These are phyloP conservation scores for Podaxis carcinomalis DNA, from an alignment of 768 basidiomycete species.

Conservation along the genomic window DNA sequence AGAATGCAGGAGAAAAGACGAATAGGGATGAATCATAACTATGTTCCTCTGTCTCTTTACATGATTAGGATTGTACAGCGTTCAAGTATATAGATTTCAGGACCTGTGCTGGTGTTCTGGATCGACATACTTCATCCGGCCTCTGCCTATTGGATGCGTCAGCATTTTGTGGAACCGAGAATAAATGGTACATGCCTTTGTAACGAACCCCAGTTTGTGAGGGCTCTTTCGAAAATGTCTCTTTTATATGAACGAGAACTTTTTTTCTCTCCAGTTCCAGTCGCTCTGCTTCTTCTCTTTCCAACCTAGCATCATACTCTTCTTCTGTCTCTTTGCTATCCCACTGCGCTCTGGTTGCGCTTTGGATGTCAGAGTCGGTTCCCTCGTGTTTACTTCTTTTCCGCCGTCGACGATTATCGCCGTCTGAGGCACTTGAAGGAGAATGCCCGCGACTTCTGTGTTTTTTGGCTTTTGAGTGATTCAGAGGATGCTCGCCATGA, in stretches of 20 bases:
- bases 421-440: not conserved
- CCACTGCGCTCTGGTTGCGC: not conserved
- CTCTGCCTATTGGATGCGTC: conserved; percentile 39
- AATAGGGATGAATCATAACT: conserved; percentile 15
- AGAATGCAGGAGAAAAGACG: conserved; percentile 15
- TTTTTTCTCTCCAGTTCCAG: conserved; percentile 39
- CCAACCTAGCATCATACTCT: conserved; percentile 66
- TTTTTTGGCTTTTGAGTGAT: conserved; percentile 13
- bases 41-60: not conserved
- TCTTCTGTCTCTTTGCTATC: conserved; percentile 54
- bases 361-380: not conserved
- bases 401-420: not conserved
- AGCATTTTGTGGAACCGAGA: not conserved
- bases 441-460: conserved; percentile 12
- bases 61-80: not conserved
- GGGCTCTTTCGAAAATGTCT: conserved; percentile 28
- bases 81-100: not conserved
- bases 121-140: conserved; percentile 65
- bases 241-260: conserved; percentile 47
- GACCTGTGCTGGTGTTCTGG: conserved; percentile 30
- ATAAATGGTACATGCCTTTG: conserved; percentile 42
- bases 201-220: conserved; percentile 51
- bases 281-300: conserved; percentile 63
- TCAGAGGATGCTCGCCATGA: not conserved
- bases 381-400: not conserved